Conservation (phyloP, 2,329 filamentous ascomycete species). For the Botrytis cinerea region DNA sequence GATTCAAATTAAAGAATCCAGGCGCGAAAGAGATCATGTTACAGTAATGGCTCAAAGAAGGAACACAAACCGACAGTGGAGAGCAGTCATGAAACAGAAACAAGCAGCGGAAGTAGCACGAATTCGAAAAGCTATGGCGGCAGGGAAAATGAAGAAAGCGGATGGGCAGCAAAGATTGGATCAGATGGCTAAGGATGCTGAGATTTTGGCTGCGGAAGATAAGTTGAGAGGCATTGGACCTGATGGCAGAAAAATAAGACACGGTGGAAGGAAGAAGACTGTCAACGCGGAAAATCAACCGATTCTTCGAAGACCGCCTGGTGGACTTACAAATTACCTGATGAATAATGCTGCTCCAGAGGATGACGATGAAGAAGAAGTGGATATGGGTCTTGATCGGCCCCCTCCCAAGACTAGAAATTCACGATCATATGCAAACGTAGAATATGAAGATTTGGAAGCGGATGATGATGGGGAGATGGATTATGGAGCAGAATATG, state of each 20-base stretch:
- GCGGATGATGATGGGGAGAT: conserved; percentile 8
- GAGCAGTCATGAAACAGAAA: conserved; percentile 25
- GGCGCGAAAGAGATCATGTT: conserved; percentile 65
- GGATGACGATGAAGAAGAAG: neutral
- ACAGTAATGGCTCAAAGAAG: conserved; percentile 55
- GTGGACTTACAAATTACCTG: conserved; percentile 17
- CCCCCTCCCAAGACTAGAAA: neutral
- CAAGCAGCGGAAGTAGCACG: conserved; percentile 30
- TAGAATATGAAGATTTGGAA: conserved; percentile 14
- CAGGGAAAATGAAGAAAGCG: conserved; percentile 14
- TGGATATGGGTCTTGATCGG: conserved; percentile 1
- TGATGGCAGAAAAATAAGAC: conserved; percentile 14
- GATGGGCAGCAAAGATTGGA: conserved; percentile 28
- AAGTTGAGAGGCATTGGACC: conserved; percentile 16
- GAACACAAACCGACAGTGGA: conserved; percentile 33
- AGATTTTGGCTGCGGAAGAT: conserved; percentile 20
- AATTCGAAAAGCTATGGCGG: conserved; percentile 28
- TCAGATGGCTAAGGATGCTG: conserved; percentile 33
- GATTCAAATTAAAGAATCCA: conserved; percentile 63
- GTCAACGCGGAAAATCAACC: neutral
- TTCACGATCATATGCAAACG: conserved; percentile 14
- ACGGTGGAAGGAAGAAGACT: conserved; percentile 21
- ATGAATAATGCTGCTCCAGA: conserved; percentile 6
- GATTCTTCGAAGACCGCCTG: conserved; percentile 19
- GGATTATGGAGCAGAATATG: conserved; percentile 11